Base-by-base conservation (phyloP, 306 rosid genomes). In the Macrotyloma uniflorum region DNA sequence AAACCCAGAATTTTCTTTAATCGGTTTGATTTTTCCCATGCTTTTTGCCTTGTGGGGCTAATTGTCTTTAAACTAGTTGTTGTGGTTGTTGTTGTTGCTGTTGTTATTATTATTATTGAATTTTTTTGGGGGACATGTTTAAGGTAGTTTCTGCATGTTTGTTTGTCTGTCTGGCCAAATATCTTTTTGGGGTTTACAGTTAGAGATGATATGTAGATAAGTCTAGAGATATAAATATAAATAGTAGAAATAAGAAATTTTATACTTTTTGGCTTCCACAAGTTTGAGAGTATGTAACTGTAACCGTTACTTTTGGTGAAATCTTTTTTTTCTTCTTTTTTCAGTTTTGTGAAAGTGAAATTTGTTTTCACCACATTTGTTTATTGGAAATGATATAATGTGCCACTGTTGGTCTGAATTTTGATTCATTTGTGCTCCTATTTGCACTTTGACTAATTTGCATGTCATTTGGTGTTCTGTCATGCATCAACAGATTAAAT, bases 91-190 rank as follows among this genome's bases (percentile, higher is more conserved):
- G 12, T 22, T 22, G 6, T 1, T 51, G 19, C 10, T 20, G 4
- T 58, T 13, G 15, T 50, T 50, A 50, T 0, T 54, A 1, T 9
- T 54, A 11, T 18, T 6, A 18, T 11, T 2, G 2, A 2, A 0
- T 24, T 1, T 6, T 63, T 62, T 16, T 49, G 40, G 16, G 8
- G 6, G 4, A 10, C 3, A 6, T 14, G 42, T 19, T 46, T 32
- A 18, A 8, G 20, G 30, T 40, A 65, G 50, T 19, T n/a, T 33
- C 33, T 62, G 79, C 47, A 30, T 75, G 72, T 22, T 53, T 53
- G 59, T 53, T 65, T 63, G 63, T 30, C 15, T 76, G 73, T 78
- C 58, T n/a, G 51, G 64, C 8, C 11, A 6, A 57, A 70, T 35
- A 47, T 40, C 38, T 14, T 78, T 68, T 69, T 32, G 43, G 80